Evolutionary conservation across 2,329 filamentous ascomycete species (phyloP).

Genomic region (Cercospora sojina): DNA sequence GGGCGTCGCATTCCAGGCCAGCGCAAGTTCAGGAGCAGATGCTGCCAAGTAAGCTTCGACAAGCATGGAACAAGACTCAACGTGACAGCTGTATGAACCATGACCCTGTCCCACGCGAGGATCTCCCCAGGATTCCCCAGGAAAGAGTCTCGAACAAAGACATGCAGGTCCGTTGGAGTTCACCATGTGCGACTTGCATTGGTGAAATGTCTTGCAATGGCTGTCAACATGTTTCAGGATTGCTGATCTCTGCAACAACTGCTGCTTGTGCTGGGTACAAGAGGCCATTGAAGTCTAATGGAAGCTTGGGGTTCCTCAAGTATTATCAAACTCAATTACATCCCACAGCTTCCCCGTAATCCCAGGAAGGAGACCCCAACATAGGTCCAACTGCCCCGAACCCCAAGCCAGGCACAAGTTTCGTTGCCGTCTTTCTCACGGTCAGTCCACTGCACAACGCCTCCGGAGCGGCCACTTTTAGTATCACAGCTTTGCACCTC

Average conservation of each 20-base stretch:
- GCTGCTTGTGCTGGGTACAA: neutral
- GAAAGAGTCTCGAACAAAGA: neutral
- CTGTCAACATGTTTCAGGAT: neutral
- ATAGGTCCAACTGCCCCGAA: neutral
- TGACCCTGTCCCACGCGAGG: neutral
- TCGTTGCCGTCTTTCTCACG: neutral
- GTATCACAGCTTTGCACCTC: neutral
- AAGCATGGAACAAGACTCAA: neutral
- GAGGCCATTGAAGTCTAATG: neutral
- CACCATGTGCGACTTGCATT: neutral
- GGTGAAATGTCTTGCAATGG: neutral
- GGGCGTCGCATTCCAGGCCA: neutral
- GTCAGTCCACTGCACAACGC: neutral
- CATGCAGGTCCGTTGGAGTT: neutral
- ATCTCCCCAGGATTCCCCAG: neutral
- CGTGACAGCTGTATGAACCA: neutral
- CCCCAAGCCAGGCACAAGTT: neutral
- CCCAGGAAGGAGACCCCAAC: neutral
- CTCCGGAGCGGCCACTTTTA: neutral
- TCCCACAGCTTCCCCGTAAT: neutral
- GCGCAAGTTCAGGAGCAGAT: neutral
- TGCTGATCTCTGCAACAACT: neutral
- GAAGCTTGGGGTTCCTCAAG: neutral
- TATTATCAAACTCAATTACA: conserved; percentile 8
- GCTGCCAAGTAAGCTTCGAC: neutral